Conservation (phyloP, 441 rosid genomes). For the Gossypium trilobum region DNA sequence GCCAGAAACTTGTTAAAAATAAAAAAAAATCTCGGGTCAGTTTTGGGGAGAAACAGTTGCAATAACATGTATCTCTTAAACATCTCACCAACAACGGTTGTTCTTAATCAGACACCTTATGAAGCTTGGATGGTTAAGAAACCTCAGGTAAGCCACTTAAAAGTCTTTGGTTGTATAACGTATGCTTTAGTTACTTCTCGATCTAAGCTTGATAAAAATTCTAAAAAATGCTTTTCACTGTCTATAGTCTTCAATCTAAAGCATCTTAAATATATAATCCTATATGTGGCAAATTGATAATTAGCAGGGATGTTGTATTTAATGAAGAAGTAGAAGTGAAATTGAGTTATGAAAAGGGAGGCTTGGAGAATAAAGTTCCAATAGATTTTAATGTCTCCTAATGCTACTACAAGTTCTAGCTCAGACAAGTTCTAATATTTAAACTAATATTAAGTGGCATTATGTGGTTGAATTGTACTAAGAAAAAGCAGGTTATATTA, state of each 20-base stretch:
- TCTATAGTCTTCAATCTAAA: background rate
- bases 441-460: no score
- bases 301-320: no score
- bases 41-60: background rate
- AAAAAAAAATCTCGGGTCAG: background rate
- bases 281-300: background rate
- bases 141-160: background rate
- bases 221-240: background rate
- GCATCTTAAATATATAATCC: background rate
- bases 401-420: background rate
- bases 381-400: background rate
- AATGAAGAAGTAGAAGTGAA: background rate
- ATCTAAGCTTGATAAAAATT: background rate
- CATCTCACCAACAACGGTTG: background rate
- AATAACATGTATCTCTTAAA: background rate
- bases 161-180: no score
- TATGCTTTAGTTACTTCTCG: background rate
- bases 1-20: background rate
- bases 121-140: background rate
- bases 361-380: background rate
- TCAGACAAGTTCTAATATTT: background rate
- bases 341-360: background rate
- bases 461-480: no score
- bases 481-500: no score
- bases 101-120: background rate